These are phyloP conservation scores for Babesia ovata DNA, from an alignment of 169 alveolate species.

Conservation along the genomic window DNA sequence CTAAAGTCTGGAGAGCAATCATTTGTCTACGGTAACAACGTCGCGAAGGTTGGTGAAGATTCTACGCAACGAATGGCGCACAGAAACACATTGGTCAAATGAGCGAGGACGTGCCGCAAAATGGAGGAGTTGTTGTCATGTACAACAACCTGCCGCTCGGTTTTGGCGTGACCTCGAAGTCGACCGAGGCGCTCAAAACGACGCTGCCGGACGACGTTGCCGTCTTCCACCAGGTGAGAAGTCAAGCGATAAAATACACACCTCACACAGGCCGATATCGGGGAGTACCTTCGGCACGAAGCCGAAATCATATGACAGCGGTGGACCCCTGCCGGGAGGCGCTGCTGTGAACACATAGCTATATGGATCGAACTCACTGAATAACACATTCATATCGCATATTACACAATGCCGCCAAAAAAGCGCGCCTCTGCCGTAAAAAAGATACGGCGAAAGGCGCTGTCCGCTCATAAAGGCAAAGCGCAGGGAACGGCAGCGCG, in stretches of 20 bases:
- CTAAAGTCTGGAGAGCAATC: constrained; percentile 62
- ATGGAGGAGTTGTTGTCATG: constrained; percentile 69
- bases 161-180: constrained; percentile 68
- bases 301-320: constrained; percentile 49
- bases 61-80: not conserved
- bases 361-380: not conserved
- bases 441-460: constrained; percentile 31
- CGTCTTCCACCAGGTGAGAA: constrained; percentile 63
- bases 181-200: constrained; percentile 54
- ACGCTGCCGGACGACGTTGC: constrained; percentile 71
- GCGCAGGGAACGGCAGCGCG: constrained; percentile 2
- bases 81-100: constrained; percentile 67
- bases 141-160: constrained; percentile 69
- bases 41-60: constrained; percentile 40
- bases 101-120: constrained; percentile 62
- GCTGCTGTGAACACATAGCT: not conserved
- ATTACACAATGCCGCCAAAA: constrained; percentile 19
- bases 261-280: constrained; percentile 61
- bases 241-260: not conserved
- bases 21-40: constrained; percentile 65
- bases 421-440: not conserved
- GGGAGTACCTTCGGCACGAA: constrained; percentile 68
- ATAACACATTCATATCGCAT: constrained; percentile 16
- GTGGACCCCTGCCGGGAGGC: not conserved
- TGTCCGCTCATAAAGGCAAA: not conserved